A percentile compares a stretch with the other conserved stretches of the same genome.
Evolutionary conservation across 2,329 filamentous ascomycete species (phyloP).

Genomic region (Pochonia chlamydosporia): DNA sequence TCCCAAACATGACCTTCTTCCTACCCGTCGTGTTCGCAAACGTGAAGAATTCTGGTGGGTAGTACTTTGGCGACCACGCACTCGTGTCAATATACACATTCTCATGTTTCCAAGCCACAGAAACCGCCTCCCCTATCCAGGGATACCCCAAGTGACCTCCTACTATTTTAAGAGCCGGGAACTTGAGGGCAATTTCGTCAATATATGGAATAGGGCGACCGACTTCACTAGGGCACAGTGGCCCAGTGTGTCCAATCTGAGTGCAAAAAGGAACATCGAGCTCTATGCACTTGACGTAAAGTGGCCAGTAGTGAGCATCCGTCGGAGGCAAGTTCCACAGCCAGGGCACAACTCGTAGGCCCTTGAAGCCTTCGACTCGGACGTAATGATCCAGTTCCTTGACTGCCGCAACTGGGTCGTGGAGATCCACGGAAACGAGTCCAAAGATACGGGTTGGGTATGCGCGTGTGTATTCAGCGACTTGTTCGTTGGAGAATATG

Average conservation of each 20-base stretch:
- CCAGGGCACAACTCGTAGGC: conserved; percentile 10
- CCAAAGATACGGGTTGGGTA: conserved; percentile 11
- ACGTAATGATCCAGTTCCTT: conserved; percentile 11
- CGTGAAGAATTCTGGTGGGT: conserved; percentile 6
- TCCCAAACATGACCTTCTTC: conserved; percentile 11
- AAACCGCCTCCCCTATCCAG: conserved; percentile 8
- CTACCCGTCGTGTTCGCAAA: conserved; percentile 12
- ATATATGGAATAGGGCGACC: conserved; percentile 11
- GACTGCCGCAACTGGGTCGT: conserved; percentile 9
- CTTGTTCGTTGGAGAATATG: conserved; percentile 10
- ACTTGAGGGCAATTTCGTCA: conserved; percentile 11
- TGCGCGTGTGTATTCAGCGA: conserved; percentile 9
- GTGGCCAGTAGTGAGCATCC: conserved; percentile 10
- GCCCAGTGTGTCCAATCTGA: conserved; percentile 10
- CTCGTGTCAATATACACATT: conserved; percentile 12
- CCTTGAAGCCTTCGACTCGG: conserved; percentile 10
- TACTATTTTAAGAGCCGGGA: conserved; percentile 9
- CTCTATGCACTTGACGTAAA: conserved; percentile 11
- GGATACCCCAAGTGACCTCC: conserved; percentile 12
- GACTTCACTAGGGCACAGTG: conserved; percentile 11
- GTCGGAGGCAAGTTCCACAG: conserved; percentile 9
- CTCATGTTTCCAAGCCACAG: conserved; percentile 10
- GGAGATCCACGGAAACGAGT: conserved; percentile 8
- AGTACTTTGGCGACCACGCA: conserved; percentile 9
- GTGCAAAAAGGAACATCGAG: conserved; percentile 10